Base-by-base conservation (phyloP, 352 stramenopile species). In the Phytophthora sojae region DNA sequence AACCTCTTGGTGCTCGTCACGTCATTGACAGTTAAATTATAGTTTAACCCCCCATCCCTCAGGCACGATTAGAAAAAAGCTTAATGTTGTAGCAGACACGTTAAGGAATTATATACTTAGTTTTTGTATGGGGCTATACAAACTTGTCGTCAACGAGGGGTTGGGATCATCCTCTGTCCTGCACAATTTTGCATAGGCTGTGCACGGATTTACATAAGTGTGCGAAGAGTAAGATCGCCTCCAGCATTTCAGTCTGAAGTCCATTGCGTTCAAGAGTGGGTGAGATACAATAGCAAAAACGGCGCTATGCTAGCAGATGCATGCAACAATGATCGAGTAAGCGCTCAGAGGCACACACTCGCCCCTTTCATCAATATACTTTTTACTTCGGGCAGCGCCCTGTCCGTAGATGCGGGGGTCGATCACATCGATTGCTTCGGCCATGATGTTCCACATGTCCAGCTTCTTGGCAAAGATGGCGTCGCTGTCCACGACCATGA, bases 401-500 rank as follows among this genome's bases (percentile, higher is more conserved):
- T 96, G 89, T 12, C 84, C 89, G 67, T 88, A 90, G 17, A 83
- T 71, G 25, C 58, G 67, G 35, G 89, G 72, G 62, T 92, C 86
- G 50, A 90, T 81, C 9, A 86, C 79, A 58, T 91, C 85, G 25
- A 92, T 83, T 6, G 81, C 86, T 50, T 93, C 86, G 11, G 73
- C 62, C 35, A 87, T 83, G 21, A 96, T 71, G 52, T 85, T 89
- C 74, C 75, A 85, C 68, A 95, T 80, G 60, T 96, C 87, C 14
- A 92, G 8, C 26, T 87, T 83, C 74, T 94, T 93, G 47, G 86
- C 91, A 61, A 96, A 21, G 21, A 21, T 21, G 21, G 21, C 21
- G 21, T 21, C 21, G 21, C 21, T 21, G 21, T 21, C 21, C 21
- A 21, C 21, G 21, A 21, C 21, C 21, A 21, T 21, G 21, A 21